phyloP scores from a whole-genome alignment of 345 rosid species.

The Ricinus communis region DNA sequence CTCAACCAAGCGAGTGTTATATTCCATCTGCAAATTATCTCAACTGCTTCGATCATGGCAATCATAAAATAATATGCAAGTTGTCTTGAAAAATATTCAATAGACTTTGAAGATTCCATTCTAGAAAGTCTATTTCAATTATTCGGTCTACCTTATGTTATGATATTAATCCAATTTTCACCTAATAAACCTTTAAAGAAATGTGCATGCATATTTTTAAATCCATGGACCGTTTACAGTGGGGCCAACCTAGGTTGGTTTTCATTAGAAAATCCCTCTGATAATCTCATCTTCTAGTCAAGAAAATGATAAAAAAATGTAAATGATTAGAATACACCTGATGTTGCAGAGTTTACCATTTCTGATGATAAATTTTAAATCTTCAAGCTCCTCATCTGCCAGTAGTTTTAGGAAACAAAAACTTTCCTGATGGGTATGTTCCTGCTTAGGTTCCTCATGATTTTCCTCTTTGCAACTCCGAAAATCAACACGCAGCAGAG shows the following conservation, averaged over 20 bases:
- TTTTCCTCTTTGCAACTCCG: conserved; percentile 14
- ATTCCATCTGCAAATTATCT: neutral
- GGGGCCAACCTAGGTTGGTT: too few relatives aligned
- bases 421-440: conserved; percentile 19
- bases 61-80: neutral
- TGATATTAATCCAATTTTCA: neutral
- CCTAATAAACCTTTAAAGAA: neutral
- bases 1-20: neutral
- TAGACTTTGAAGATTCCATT: neutral
- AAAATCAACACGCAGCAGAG: conserved; percentile 26
- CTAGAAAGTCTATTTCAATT: neutral
- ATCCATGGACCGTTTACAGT: neutral
- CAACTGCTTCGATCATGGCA: neutral
- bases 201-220: neutral
- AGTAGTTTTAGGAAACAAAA: too few relatives aligned
- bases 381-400: too few relatives aligned
- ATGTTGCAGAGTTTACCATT: neutral
- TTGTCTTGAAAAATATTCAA: neutral
- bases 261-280: too few relatives aligned
- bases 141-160: neutral
- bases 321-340: neutral
- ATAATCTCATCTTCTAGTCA: neutral
- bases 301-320: neutral
- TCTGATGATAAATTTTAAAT: neutral
- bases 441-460: conserved; percentile 9